Conservation (phyloP, 2,329 filamentous ascomycete species). For the Ceratocystis ficicola region DNA sequence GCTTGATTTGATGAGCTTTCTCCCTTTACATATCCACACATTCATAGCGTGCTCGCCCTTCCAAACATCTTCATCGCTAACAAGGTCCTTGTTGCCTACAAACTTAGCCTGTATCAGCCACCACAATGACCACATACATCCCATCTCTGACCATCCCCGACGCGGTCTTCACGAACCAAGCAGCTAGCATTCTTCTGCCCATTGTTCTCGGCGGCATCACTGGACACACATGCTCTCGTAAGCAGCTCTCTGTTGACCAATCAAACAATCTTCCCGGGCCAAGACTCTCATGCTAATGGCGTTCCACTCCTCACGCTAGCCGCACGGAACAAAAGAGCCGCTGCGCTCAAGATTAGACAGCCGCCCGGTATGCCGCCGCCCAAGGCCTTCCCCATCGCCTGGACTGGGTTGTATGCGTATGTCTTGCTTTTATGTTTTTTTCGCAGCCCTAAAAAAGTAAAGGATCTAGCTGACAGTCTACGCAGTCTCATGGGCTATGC, state of each 20-base stretch:
- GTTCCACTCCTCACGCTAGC: slow-evolving; percentile 33
- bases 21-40: too few relatives aligned
- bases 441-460: not conserved
- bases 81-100: not conserved
- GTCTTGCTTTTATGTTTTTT: not conserved
- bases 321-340: slow-evolving; percentile 47
- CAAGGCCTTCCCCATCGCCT: slow-evolving; percentile 51
- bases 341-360: slow-evolving; percentile 43
- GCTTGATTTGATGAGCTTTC: not conserved
- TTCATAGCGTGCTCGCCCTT: too few relatives aligned
- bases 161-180: slow-evolving; percentile 57
- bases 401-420: slow-evolving; percentile 53
- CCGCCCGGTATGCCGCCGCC: slow-evolving; percentile 50
- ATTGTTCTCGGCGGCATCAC: slow-evolving; percentile 60
- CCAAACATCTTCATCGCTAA: not conserved
- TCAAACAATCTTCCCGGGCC: slow-evolving; percentile 15
- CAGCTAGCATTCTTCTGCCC: slow-evolving; percentile 63
- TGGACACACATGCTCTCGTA: slow-evolving; percentile 56
- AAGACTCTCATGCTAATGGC: slow-evolving; percentile 11
- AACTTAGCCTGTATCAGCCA: not conserved
- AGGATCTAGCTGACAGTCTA: not conserved
- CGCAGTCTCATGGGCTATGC: slow-evolving; percentile 69
- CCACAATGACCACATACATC: slow-evolving; percentile 64
- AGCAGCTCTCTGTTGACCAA: slow-evolving; percentile 25
- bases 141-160: slow-evolving; percentile 64